Conservation (phyloP, 1,139 yeast genomes). For the Debaryomycetaceae sp. region DNA sequence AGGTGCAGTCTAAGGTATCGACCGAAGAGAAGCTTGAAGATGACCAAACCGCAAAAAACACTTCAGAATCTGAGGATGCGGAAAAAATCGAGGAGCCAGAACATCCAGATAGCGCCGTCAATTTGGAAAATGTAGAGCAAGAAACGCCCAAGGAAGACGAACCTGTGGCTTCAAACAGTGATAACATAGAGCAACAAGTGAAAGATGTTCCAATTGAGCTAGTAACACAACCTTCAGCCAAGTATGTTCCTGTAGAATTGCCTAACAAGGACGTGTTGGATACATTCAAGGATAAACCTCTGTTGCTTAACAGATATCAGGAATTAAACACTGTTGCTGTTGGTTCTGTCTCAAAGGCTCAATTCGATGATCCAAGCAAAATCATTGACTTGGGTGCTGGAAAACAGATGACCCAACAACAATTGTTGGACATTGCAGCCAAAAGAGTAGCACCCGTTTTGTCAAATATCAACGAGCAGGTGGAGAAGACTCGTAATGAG, state of each 20-base stretch:
- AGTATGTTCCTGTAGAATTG: conserved; percentile 30
- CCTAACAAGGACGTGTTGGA: conserved; percentile 43
- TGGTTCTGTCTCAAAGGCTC: conserved; percentile 38
- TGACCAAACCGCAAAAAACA: conserved; percentile 4
- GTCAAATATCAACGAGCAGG: conserved; percentile 49
- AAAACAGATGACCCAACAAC: conserved; percentile 51
- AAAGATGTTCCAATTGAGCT: conserved; percentile 33
- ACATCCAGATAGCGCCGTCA: conserved; percentile 2
- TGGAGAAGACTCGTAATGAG: conserved; percentile 44
- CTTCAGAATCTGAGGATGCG: conserved; percentile 3
- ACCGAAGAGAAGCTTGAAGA: conserved; percentile 2
- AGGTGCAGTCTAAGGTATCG: conserved; percentile 3
- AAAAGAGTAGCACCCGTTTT: conserved; percentile 56
- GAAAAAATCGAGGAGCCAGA: conserved; percentile 4
- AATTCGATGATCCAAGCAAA: conserved; percentile 50
- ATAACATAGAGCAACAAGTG: conserved; percentile 21
- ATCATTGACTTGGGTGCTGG: conserved; percentile 55
- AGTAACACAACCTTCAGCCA: conserved; percentile 29
- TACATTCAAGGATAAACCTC: conserved; percentile 46
- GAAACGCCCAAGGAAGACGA: conserved; percentile 4
- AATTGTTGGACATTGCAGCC: conserved; percentile 55
- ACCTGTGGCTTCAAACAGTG: conserved; percentile 14
- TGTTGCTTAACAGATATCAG: conserved; percentile 44
- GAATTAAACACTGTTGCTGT: conserved; percentile 50
- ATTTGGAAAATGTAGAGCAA: conserved; percentile 5